Base-by-base conservation (phyloP, 768 basidiomycete genomes). In the Termitomyces heimii region DNA sequence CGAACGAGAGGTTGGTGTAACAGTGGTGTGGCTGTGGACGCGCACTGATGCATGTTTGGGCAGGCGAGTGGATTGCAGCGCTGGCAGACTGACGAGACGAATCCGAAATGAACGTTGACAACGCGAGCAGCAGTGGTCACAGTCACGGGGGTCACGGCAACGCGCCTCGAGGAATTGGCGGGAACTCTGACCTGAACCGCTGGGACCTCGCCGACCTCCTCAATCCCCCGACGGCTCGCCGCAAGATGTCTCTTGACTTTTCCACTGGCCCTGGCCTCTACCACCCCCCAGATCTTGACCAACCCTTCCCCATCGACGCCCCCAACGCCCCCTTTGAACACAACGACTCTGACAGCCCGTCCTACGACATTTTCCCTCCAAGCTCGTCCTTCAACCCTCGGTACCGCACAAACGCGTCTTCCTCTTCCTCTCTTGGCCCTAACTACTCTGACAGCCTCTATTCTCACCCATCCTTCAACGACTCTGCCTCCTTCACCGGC, bases 371-470 rank as follows among this genome's bases (percentile, higher is more conserved):
- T 51, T 89, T 88, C 70, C 75, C 80, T 56, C 68, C 74, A 77
- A 20, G 20, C 47, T 67, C 71, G 26, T 62, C 81, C 7, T 83
- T 84, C 66, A 70, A 73, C 50, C 79, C 81, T 57, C 83, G 86
- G 64, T 89, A 89, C 72, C 82, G 85, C 58, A 76, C 84, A 44
- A 87, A 86, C 74, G 84, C 84, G 32, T 85, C 86, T 51, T 87
- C 87, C 0, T 83, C 85, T 24, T 84, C 85, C 7, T 86, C 85
- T n/a, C 75, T 86, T 10, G 79, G 75, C n/a, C 80, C 80, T 45
- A 70, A 68, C 59, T 86, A 83, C 61, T 73, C 78, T 29, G 85
- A 91, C 61, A 54, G 73, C 56, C 68, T 88, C 43, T 89, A 88
- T 68, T 68, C 81, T 3, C 82, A 83, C 58, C 63, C 79, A 39